Evolutionary conservation across 257 asterid species (phyloP), one percentile per base, ranked within the genome.

Genomic region (Nicotiana noctiflora): DNA sequence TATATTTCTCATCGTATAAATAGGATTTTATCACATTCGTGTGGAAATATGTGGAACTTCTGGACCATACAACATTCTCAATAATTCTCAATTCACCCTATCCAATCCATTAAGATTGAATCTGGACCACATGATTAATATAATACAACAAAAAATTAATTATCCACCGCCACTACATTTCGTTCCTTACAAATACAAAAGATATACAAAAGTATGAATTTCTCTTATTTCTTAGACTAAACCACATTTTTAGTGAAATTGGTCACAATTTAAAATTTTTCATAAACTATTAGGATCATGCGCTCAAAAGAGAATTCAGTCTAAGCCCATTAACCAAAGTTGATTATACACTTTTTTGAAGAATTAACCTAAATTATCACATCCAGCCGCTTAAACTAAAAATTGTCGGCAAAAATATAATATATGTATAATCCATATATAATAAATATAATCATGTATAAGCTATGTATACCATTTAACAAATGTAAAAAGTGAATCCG

Each of bases 111-210:
- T 57, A 27, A 57, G 61, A 66, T 25, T 25, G 27, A 25, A 25
- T 79, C 63, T 83, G 88, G 87, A 84, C 91, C 88, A 81, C 37
- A 23, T 15, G n/a, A 64, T 32, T 5, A 25, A 25, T 25, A 25
- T 25, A 25, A 25, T 25, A 25, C 27, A 25, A 75, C 29, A 27
- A n/a, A n/a, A n/a, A n/a, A n/a, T n/a, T n/a, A n/a, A n/a, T n/a
- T n/a, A n/a, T n/a, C n/a, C n/a, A n/a, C 37, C 27, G 9, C 62
- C 18, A 18, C 17, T 52, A 56, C 0, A 56, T 17, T 56, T 25
- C 62, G 5, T 3, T 18, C 29, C 29, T 27, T 27, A 27, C n/a
- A 18, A n/a, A 27, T 27, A 27, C 29, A 27, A 27, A 57, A 57
- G 63, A n/a, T 8, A n/a, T 1, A 27, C 63, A 2, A 57, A 56